Conservation (phyloP, 176 grass and related monocot species). For the Stipa capillata region DNA sequence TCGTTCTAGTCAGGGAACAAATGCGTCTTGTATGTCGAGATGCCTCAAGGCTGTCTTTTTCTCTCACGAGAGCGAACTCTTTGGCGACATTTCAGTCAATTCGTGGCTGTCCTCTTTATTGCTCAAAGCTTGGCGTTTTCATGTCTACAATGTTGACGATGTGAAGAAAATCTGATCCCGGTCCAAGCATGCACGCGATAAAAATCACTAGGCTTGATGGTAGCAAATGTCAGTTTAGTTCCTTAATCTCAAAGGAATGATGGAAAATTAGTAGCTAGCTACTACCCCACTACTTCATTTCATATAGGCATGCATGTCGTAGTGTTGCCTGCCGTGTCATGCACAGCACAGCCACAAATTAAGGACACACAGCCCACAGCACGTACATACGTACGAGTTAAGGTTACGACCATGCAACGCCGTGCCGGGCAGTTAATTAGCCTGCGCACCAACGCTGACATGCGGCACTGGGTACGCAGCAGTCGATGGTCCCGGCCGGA, state of each 20-base stretch:
- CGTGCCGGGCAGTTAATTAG: background rate
- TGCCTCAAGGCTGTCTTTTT: background rate
- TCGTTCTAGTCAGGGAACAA: background rate
- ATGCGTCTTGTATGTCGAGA: background rate
- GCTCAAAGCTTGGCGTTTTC: background rate
- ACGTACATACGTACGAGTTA: background rate
- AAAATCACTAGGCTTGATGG: background rate
- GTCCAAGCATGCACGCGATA: background rate
- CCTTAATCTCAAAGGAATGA: background rate
- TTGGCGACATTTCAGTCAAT: background rate
- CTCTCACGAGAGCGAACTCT: background rate
- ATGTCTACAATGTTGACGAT: background rate
- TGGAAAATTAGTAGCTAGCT: no score
- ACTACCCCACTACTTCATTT: no score
- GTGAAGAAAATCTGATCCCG: background rate
- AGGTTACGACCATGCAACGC: background rate
- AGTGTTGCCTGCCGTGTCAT: background rate
- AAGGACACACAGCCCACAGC: background rate
- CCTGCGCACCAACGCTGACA: background rate
- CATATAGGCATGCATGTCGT: background rate
- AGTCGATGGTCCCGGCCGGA: background rate
- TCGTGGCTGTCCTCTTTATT: background rate
- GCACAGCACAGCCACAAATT: no score
- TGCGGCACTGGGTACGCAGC: background rate
- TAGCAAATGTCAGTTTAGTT: background rate